These are phyloP conservation scores for Cladosporium austrohemisphaericum DNA, from an alignment of 2,329 filamentous ascomycete genomes.

Conservation along the genomic window DNA sequence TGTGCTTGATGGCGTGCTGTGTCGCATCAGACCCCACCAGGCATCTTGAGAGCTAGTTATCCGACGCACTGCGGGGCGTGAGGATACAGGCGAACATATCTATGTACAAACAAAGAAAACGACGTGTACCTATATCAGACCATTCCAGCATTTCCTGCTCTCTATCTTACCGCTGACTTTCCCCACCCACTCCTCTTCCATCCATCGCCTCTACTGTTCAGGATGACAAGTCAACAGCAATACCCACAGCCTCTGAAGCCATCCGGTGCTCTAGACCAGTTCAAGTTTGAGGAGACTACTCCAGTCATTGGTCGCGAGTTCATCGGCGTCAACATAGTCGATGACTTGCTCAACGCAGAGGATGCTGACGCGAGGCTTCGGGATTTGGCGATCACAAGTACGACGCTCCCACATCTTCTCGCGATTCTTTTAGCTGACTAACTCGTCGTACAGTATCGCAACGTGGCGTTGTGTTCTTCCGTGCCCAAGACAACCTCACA, in stretches of 20 bases:
- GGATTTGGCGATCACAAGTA: slow-evolving; percentile 54
- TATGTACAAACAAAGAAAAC: too few relatives aligned
- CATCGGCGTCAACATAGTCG: slow-evolving; percentile 54
- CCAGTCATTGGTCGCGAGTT: slow-evolving; percentile 62
- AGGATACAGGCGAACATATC: too few relatives aligned
- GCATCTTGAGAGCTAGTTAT: too few relatives aligned
- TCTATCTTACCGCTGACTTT: too few relatives aligned
- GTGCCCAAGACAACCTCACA: slow-evolving; percentile 34
- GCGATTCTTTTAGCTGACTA: too few relatives aligned
- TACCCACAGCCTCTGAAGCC: slow-evolving; percentile 16
- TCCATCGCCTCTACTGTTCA: neutral
- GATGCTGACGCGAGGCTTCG: slow-evolving; percentile 62
- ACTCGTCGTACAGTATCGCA: slow-evolving; percentile 17
- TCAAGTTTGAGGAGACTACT: slow-evolving; percentile 57
- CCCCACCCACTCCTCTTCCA: too few relatives aligned
- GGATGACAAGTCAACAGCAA: neutral
- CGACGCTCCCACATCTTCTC: too few relatives aligned
- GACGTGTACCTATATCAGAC: too few relatives aligned
- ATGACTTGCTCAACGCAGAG: slow-evolving; percentile 59
- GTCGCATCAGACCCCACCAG: too few relatives aligned
- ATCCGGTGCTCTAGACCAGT: slow-evolving; percentile 37
- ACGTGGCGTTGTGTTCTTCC: slow-evolving; percentile 20
- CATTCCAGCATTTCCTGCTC: too few relatives aligned
- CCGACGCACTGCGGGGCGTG: too few relatives aligned
- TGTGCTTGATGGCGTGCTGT: too few relatives aligned